phyloP scores from a whole-genome alignment of 441 rosid genomes.

The Pelargonium citronellum region DNA sequence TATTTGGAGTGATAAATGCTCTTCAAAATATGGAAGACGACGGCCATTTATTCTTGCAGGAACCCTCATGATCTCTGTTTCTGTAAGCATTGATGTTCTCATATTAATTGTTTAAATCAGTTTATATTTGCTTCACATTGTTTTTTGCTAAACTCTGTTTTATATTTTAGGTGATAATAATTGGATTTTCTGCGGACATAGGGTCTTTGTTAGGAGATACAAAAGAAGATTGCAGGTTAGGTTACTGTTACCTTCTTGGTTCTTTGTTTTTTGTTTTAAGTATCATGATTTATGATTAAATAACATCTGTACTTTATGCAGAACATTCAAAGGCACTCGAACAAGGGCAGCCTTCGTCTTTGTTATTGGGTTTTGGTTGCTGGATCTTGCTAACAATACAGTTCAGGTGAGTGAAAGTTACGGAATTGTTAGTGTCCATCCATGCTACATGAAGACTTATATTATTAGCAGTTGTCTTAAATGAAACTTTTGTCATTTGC shows the following conservation, averaged over 20 bases:
- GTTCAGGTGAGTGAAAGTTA: slow-evolving; percentile 53
- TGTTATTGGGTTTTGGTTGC: slow-evolving; percentile 90
- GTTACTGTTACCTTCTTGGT: slow-evolving; percentile 26
- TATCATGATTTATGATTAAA: background rate
- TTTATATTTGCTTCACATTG: slow-evolving; percentile 18
- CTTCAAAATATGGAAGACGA: slow-evolving; percentile 81
- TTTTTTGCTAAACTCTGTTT: slow-evolving; percentile 41
- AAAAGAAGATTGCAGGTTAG: slow-evolving; percentile 87
- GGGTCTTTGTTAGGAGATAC: slow-evolving; percentile 83
- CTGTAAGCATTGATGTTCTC: slow-evolving; percentile 51
- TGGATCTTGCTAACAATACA: slow-evolving; percentile 94
- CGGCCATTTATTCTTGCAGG: slow-evolving; percentile 89
- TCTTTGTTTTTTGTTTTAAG: slow-evolving; percentile 12
- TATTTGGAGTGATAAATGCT: slow-evolving; percentile 94
- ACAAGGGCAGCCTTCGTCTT: slow-evolving; percentile 80
- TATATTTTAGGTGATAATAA: slow-evolving; percentile 82
- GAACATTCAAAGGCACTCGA: slow-evolving; percentile 78
- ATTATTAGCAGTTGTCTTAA: background rate
- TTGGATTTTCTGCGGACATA: slow-evolving; percentile 97
- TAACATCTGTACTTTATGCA: slow-evolving; percentile 28
- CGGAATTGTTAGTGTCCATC: background rate
- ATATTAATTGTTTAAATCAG: slow-evolving; percentile 5
- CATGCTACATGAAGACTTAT: background rate
- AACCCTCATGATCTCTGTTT: slow-evolving; percentile 69
- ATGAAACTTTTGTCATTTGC: slow-evolving; percentile 19